Base-by-base conservation (phyloP, 1,284 basidiomycete genomes). In the Puccinia coronata region DNA sequence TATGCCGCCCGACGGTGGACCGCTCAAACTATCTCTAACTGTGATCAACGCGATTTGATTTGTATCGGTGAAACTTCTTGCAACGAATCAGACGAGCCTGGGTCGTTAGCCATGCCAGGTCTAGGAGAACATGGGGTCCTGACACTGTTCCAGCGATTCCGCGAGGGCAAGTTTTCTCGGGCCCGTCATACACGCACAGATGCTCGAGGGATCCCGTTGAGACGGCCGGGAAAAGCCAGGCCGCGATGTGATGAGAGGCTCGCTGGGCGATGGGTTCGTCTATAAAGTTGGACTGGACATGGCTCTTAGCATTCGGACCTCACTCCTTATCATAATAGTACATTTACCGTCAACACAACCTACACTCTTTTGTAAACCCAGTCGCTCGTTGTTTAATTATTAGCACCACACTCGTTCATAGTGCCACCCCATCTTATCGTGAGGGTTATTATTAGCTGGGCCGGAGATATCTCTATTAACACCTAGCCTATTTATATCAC, bases 381-480 rank as follows among this genome's bases (percentile, higher is more conserved):
- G 63, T 41, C 63, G 47, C 39, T 67, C 63, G 41, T 67, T 43
- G 63, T 20, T 63, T 63, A 43, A 67, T 67, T 43, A 67, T 67
- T 67, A 12, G 9, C 41, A 25, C 6, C 55, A 43, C 63, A 39
- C 41, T 67, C 63, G 9, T 67, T 67, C 63, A n/a, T n/a, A 63
- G 39, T 36, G 14, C 47, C 63, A 43, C 31, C 55, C 4, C n/a
- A 12, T 16, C 23, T n/a, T 20, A 4, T 12, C 31, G 8, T 61
- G 8, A 31, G 63, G 41, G 41, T 43, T 25, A 23, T 67, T 47
- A 28, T 67, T 67, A 47, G 63, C 63, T 47, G 2, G 63, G n/a
- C 31, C 28, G 55, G 12, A n/a, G 12, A 53, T 67, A n/a, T 47
- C 34, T 63, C 59, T 23, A 25, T 65, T 41, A 67, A 43, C 36